These are phyloP conservation scores for Sporothrix phasma DNA, from an alignment of 2,329 filamentous ascomycete genomes.

Conservation along the genomic window DNA sequence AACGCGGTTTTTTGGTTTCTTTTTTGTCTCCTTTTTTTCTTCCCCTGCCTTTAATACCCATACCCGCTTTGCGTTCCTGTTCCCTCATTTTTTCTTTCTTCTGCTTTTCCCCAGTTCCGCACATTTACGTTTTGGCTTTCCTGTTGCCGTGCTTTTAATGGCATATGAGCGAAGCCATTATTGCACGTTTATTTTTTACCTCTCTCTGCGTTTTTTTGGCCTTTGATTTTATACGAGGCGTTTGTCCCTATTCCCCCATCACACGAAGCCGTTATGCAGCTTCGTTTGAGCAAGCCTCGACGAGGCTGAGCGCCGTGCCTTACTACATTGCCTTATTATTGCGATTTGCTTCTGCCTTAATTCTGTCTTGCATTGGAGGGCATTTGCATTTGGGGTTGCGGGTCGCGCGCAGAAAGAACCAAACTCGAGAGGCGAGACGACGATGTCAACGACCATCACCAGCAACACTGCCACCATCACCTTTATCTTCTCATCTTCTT, in stretches of 20 bases:
- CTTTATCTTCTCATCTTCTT: not conserved
- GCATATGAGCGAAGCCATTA: conserved; percentile 10
- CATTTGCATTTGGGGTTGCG: not conserved
- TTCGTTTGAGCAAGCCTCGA: conserved; percentile 7
- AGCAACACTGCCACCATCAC: not conserved
- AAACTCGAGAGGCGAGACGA: conserved; percentile 15
- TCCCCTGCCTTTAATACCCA: conserved; percentile 2
- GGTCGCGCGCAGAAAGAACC: conserved; percentile 3
- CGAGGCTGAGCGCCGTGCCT: not conserved
- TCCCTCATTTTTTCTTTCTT: not conserved
- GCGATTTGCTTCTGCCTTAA: too few relatives aligned
- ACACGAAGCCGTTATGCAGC: not conserved
- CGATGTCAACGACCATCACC: conserved; percentile 6
- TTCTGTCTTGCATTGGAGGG: conserved; percentile 1
- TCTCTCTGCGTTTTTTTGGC: not conserved
- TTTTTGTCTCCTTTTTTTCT: conserved; percentile 6
- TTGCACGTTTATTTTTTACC: not conserved
- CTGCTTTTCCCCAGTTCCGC: not conserved
- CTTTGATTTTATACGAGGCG: conserved; percentile 6
- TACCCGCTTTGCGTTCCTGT: not conserved
- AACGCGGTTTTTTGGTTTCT: conserved; percentile 11
- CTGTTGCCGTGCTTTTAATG: not conserved
- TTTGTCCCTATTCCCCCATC: conserved; percentile 5
- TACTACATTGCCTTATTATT: not conserved
- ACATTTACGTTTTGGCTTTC: not conserved